Evolutionary conservation across 2,329 filamentous ascomycete species (phyloP), one percentile per base, ranked within the genome.

Genomic region (Catunica adiposa): DNA sequence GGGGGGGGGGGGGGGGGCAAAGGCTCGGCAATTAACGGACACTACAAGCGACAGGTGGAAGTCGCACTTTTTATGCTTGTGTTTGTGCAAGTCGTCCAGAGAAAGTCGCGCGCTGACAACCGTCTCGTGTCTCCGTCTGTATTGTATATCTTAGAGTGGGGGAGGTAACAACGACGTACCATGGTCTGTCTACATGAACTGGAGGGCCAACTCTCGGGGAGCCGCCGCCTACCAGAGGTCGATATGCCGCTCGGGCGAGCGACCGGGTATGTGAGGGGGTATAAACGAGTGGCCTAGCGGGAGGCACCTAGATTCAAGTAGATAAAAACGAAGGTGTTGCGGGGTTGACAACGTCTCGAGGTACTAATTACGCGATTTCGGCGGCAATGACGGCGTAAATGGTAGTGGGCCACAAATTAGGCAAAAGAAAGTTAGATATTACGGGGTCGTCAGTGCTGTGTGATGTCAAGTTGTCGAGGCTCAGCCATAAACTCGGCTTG

Each of bases 121-220:
- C 48, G 31, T 9, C 3, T 7, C n/a, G 29, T 34, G 29, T 34
- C 5, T 34, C 5, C 11, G 29, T 34, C 5, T 34, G 29, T 34
- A 11, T 34, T 34, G 29, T 34, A 11, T 34, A 5, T 5, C 5
- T 5, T 34, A 11, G 29, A 34, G 11, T 11, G 29, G 29, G 29
- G 29, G 29, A 34, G 29, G 11, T 5, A 34, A 34, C 11, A 34
- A 34, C 29, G 22, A 52, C 56, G 60, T 57, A 59, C 59, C 61
- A 58, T 53, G 38, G 42, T 57, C 50, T 48, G 42, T 57, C 50
- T 48, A 57, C 48, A 54, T 58, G 37, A 53, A 44, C 48, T 50
- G 54, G 52, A 59, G 56, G 57, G 57, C 57, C 56, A 58, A 55
- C 58, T 53, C 55, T 59, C 50, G 42, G 26, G 44, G 58, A 57